phyloP scores from a whole-genome alignment of 1,284 basidiomycete genomes.

The Lignosus rhinocerotis region DNA sequence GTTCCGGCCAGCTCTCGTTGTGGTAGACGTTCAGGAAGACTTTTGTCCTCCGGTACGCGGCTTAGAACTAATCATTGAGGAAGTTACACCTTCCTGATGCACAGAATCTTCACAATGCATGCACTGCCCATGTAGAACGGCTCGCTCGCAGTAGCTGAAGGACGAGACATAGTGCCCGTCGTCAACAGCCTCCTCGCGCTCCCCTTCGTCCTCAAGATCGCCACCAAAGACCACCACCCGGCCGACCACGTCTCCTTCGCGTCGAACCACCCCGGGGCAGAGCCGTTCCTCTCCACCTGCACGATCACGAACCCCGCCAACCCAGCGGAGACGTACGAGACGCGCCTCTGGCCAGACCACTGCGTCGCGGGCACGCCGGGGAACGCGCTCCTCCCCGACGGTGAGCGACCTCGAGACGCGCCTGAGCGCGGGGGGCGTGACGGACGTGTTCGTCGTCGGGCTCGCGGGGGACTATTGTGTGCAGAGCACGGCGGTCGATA shows the following conservation, averaged over 20 bases:
- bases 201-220: constrained; percentile 42
- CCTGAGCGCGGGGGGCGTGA: constrained; percentile 39
- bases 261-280: constrained; percentile 43
- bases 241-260: constrained; percentile 64
- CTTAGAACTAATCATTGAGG: not conserved
- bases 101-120: not conserved
- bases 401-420: constrained; percentile 37
- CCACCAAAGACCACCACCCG: constrained; percentile 57
- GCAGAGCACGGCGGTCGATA: constrained; percentile 43
- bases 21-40: constrained; percentile 66
- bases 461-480: constrained; percentile 68
- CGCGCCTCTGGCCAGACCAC: constrained; percentile 64
- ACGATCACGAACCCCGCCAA: constrained; percentile 36
- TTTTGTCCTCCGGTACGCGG: constrained; percentile 55
- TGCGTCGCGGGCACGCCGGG: constrained; percentile 49
- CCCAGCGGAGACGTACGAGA: constrained; percentile 37
- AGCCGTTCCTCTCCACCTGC: constrained; percentile 43
- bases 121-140: constrained; percentile 37
- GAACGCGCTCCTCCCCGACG: constrained; percentile 41
- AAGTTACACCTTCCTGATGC: not conserved
- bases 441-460: constrained; percentile 53
- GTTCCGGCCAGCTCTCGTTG: constrained; percentile 43
- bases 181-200: constrained; percentile 47
- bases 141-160: constrained; percentile 51
- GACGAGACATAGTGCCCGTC: constrained; percentile 44